Base-by-base conservation (phyloP, 1,139 yeast species). In the Pichia sp. region DNA sequence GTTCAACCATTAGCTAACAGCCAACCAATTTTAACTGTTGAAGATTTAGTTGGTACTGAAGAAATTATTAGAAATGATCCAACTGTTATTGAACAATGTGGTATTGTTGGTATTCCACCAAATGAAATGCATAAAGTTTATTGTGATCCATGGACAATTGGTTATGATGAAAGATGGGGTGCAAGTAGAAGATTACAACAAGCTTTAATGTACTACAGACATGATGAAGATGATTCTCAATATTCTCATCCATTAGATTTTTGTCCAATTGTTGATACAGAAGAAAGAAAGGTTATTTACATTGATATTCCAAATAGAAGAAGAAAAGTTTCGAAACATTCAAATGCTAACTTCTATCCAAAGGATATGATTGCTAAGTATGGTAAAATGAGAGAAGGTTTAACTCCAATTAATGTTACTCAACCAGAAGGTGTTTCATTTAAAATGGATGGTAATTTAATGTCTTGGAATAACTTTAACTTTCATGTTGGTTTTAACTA, bases 121-220 rank as follows among this genome's bases (percentile, higher is more conserved):
- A 63, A 62, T 38, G 81, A 80, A 34, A 82, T 83, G 85, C 68
- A 75, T 62, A 74, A 78, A 54, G 74, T 80, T 42, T 82, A 80
- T 69, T 82, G 91, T 67, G 93, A 83, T 57, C 89, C 81, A 53
- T 83, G 82, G 95, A 80, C 91, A 37, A 80, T 83, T 57, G 91
- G 91, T 45, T 81, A 78, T 59, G 93, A 83, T 59, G 91, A 81
- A 63, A 74, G 91, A 64, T 82, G 88, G 79, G 93, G 88, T 35
- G 75, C 81, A 38, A 69, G 78, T 38, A 78, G 78, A 57, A 72
- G 93, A 63, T 72, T 83, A 50, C 91, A 82, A 63, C 93, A 83
- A 63, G 89, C 89, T 30, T 72, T 82, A 62, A 72, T 83, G 74
- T 83, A 80, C 67, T 82, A 79, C 72, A 73, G 88, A 64, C 69